phyloP scores from a whole-genome alignment of 2,329 filamentous ascomycete species.

The Hypoxylon sp. region DNA sequence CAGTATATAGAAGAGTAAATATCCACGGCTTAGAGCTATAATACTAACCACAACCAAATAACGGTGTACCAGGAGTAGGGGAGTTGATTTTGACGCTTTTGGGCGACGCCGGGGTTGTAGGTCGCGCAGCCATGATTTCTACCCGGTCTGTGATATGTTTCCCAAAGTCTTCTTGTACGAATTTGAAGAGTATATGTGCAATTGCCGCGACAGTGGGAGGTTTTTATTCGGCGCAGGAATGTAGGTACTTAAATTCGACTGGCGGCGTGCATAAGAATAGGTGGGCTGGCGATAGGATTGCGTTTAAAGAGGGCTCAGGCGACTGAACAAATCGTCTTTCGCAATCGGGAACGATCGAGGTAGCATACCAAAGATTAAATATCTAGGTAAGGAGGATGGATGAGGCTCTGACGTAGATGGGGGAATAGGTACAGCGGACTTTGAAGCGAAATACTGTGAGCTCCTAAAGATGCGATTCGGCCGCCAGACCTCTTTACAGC shows the following conservation, averaged over 20 bases:
- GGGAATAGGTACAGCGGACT: not conserved
- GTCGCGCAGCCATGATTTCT: slow-evolving; percentile 52
- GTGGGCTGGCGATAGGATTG: slow-evolving; percentile 1
- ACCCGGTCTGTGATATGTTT: slow-evolving; percentile 4
- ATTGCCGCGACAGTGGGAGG: slow-evolving; percentile 2
- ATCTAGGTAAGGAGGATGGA: not conserved
- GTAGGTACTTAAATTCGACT: slow-evolving; percentile 3
- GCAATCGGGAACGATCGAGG: not conserved
- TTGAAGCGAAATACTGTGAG: slow-evolving; percentile 11
- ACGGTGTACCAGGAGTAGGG: slow-evolving; percentile 70
- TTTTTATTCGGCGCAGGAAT: slow-evolving; percentile 1
- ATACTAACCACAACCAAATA: slow-evolving; percentile 76
- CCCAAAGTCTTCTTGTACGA: slow-evolving; percentile 2
- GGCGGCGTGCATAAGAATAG: not conserved
- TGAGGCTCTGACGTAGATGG: slow-evolving; percentile 12
- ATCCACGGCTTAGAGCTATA: not conserved
- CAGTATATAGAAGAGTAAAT: slow-evolving; percentile 47
- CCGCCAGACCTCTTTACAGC: slow-evolving; percentile 7
- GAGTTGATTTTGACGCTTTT: slow-evolving; percentile 74
- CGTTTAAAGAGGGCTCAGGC: slow-evolving; percentile 10
- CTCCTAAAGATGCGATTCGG: slow-evolving; percentile 32
- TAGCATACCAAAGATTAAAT: slow-evolving; percentile 4
- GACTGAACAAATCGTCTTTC: slow-evolving; percentile 3
- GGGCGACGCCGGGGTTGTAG: slow-evolving; percentile 54
- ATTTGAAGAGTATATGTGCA: slow-evolving; percentile 6